Base-by-base conservation (phyloP, 2,329 filamentous ascomycete genomes). In the Penicillium sp. region DNA sequence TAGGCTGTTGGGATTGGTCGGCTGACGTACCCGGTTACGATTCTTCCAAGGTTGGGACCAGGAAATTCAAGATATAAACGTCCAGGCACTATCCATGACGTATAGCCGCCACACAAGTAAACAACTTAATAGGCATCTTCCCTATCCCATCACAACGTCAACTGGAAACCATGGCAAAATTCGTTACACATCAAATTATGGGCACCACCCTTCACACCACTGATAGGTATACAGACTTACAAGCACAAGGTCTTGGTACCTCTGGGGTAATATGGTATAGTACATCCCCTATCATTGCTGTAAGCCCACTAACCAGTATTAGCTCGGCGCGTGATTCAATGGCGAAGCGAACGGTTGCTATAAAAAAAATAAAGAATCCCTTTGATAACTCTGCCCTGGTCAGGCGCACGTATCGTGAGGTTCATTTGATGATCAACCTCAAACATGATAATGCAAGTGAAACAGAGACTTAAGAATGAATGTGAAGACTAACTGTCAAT, bases 391-490 rank as follows among this genome's bases (percentile, higher is more conserved):
- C 33, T 35, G 28, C 53, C 8, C 9, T 44, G 35, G 41, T 50
- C 12, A 51, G 45, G 35, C 53, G 47, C 40, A 55, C 53, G 16
- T 53, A 56, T 56, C 54, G 54, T 8, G 54, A 56, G 30, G 12
- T 47, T 36, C 54, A 53, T 17, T 35, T 48, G 26, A 28, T 46
- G 31, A 42, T 31, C 8, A 30, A 55, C 33, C 28, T 55, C 11
- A 56, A 49, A 33, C 61, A 63, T 59, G 58, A 55, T 16, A 55
- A 55, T 40, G 53, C 17, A 40, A 14, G 53, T 36, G 22, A 3
- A 4, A 22, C 3, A 22, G 1, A 43, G 1, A 11, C 1, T 31
- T 0, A 9, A 8, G 12, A 31, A 12, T 9, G n/a, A 33, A 25
- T 2, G 1, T 6, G 19, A 10, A 19, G 1, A 22, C 53, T 55